phyloP scores from a whole-genome alignment of 805 yeast species.

The Lachancea dasiensis region DNA sequence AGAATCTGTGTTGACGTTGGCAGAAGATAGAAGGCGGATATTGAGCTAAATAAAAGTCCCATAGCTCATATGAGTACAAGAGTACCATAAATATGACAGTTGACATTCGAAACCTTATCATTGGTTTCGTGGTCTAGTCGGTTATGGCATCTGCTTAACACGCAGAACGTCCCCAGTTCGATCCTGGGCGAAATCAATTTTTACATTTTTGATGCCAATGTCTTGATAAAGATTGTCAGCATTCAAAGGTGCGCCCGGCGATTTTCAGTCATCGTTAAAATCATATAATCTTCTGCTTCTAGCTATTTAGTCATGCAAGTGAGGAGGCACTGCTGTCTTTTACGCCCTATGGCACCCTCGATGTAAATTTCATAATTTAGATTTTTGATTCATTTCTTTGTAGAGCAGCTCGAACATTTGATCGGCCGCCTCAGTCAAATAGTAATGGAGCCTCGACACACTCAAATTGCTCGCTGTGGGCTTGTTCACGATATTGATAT shows the following conservation, averaged over 20 bases:
- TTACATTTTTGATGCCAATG: slow-evolving; percentile 28
- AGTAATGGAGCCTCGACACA: slow-evolving; percentile 48
- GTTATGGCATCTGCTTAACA: slow-evolving; percentile 99
- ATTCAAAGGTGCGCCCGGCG: no score
- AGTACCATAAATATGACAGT: no score
- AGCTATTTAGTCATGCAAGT: not conserved
- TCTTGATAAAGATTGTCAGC: no score
- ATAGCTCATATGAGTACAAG: no score
- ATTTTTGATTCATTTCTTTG: slow-evolving; percentile 2
- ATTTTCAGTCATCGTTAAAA: no score
- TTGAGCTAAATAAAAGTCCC: no score
- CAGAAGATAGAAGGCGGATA: no score
- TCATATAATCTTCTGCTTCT: not conserved
- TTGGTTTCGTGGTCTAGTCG: slow-evolving; percentile 98
- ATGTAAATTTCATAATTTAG: slow-evolving; percentile 5
- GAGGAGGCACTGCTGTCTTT: not conserved
- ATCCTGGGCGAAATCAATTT: slow-evolving; percentile 98
- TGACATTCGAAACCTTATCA: not conserved
- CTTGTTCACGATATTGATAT: slow-evolving; percentile 70
- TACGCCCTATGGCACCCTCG: not conserved
- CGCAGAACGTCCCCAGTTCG: slow-evolving; percentile 99
- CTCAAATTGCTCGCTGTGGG: slow-evolving; percentile 35
- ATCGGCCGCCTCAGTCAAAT: slow-evolving; percentile 70
- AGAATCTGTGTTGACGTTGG: no score
- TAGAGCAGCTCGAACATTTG: slow-evolving; percentile 54